A percentile compares a stretch with the other conserved stretches of the same genome.
These are phyloP conservation scores for Yamadazyma diddensiae DNA, from an alignment of 1,139 yeast species.

Conservation along the genomic window DNA sequence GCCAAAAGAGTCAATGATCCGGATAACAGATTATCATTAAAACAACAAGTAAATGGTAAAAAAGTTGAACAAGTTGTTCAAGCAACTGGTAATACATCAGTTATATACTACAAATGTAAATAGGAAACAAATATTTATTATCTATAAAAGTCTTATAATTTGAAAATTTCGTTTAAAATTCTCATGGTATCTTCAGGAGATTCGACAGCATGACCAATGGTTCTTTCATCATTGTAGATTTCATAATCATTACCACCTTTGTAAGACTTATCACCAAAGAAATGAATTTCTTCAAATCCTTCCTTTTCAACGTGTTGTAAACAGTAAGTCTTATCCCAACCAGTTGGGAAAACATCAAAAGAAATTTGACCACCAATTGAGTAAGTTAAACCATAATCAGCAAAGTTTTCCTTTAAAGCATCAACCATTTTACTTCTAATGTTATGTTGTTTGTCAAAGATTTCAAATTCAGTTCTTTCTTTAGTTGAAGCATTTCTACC, in stretches of 20 bases:
- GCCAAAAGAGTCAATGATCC: constrained; percentile 30
- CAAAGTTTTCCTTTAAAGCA: constrained; percentile 78
- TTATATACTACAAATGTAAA: constrained; percentile 51
- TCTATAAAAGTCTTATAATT: constrained; percentile 24
- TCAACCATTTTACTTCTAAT: constrained; percentile 79
- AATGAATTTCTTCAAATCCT: constrained; percentile 84
- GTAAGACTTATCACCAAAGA: constrained; percentile 97
- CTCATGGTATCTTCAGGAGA: constrained; percentile 84
- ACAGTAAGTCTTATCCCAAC: constrained; percentile 99
- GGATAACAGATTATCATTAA: constrained; percentile 47
- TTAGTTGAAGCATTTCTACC: constrained; percentile 96
- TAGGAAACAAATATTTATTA: constrained; percentile 6
- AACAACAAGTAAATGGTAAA: constrained; percentile 19
- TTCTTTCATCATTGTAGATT: constrained; percentile 86
- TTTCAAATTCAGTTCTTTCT: constrained; percentile 91
- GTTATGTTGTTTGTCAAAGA: constrained; percentile 72
- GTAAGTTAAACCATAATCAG: constrained; percentile 84
- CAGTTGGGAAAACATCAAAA: constrained; percentile 98
- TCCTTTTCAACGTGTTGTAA: constrained; percentile 87
- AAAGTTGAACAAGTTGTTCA: constrained; percentile 52
- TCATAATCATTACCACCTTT: constrained; percentile 99
- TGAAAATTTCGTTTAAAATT: constrained; percentile 79
- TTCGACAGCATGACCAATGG: constrained; percentile 91
- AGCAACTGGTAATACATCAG: constrained; percentile 64
- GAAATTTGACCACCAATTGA: constrained; percentile 99